Evolutionary conservation across 495 filamentous ascomycete genomes (phyloP), one percentile per base, ranked within the genome.

Genomic region (Sordaria brevicollis): DNA sequence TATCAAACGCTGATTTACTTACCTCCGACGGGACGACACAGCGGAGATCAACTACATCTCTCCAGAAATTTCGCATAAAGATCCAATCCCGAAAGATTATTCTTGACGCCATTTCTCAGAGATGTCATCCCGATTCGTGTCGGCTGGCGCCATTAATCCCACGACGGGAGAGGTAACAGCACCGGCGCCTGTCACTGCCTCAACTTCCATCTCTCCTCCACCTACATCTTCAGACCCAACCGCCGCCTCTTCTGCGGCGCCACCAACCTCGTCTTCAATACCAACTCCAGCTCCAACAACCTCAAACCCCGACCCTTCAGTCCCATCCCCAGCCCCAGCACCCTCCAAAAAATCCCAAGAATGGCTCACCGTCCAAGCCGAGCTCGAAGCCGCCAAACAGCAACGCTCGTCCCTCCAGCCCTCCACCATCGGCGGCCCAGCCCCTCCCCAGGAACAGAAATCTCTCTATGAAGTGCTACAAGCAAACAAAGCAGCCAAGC

Each of bases 401-500:
- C n/a, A 62, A 25, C 43, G 43, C 19, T 54, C 43, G 19, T 54
- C 10, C 43, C 19, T 54, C 43, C 43, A 54, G 21, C 19, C 10
- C n/a, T n/a, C 19, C 43, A 54, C 43, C 43, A 25, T 54, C 19
- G 43, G 43, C 43, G 43, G 43, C 19, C 19, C 19, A 25, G 43
- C 66, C n/a, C n/a, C n/a, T n/a, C n/a, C n/a, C 65, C 85, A 81
- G 15, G 73, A 37, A 37, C 90, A 91, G 21, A 92, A 89, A 82
- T 91, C 88, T 65, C 84, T 99, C 39, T 99, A 84, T 77, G 95
- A 97, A 65, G 87, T 94, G 6, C 80, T 99, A 66, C 89, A 98
- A 81, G 91, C 90, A 68, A 98, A 98, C 78, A 98, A 98, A 88
- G 93, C 91, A 77, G 93, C 93, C 72, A 98, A 98, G 80, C 93